Base-by-base conservation (phyloP, 179 eudicot species). In the Kewa caespitosa region DNA sequence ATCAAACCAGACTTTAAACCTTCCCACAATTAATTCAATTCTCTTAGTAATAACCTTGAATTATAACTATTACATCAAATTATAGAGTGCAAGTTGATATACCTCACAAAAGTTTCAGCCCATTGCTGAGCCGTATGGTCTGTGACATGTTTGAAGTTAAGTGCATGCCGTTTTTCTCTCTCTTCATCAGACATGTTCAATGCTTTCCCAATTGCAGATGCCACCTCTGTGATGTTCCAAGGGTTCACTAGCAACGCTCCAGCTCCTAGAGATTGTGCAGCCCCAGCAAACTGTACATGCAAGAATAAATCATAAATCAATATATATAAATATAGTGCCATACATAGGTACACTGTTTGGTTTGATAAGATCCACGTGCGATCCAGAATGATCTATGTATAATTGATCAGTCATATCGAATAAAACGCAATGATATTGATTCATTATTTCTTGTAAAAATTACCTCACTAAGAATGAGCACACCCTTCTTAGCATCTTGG, bases 61-160 rank as follows among this genome's bases (percentile, higher is more conserved):
- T 55, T n/a, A n/a, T n/a, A 3, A 30, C 33, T 28, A 42, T 36
- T 32, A 57, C 36, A 8, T 6, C 8, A 41, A 34, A 31, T 6
- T 50, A 73, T 3, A 55, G 32, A n/a, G n/a, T n/a, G n/a, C n/a
- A n/a, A n/a, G n/a, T n/a, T 52, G 31, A 79, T n/a, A 67, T 78
- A 92, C 99, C 99, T 92, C 30, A 92, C 97, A 77, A 95, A 94
- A 48, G 96, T 92, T 88, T 89, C 95, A 66, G 99, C 97, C 98
- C 99, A 95, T 79, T 95, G 91, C 84, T 92, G 98, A 74, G 98
- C 89, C 59, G 96, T 92, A 77, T 94, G 96, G 62, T 88, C 85
- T 31, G 93, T 90, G 39, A 94, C 94, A 76, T 94, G 98, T 60
- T 66, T 76, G 83, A 89, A 94, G 76, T 94, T 94, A 65, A 88